phyloP scores from a whole-genome alignment of 2,329 filamentous ascomycete genomes.

The Ophioceras dolichostomum region DNA sequence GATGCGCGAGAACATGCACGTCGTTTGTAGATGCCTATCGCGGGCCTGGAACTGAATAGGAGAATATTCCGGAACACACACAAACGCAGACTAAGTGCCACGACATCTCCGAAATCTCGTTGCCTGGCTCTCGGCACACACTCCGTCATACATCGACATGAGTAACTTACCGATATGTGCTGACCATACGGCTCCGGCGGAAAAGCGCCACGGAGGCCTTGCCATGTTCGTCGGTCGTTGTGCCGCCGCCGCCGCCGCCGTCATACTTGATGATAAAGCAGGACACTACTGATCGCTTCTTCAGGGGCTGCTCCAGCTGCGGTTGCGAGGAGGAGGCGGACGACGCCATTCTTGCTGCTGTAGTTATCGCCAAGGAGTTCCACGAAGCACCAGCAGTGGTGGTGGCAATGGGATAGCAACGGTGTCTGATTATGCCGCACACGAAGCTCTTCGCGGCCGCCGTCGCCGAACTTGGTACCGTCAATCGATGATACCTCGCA shows the following conservation, averaged over 20 bases:
- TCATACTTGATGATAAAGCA: conserved; percentile 38
- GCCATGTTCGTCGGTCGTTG: conserved; percentile 15
- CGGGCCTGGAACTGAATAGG: too few relatives aligned
- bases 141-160: not conserved
- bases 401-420: not conserved
- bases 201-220: conserved; percentile 46
- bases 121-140: not conserved
- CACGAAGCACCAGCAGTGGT: not conserved
- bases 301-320: conserved; percentile 6
- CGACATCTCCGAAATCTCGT: too few relatives aligned
- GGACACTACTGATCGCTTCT: conserved; percentile 30
- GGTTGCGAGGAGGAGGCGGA: not conserved
- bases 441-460: too few relatives aligned
- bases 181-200: conserved; percentile 43
- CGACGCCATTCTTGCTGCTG: not conserved
- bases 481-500: too few relatives aligned
- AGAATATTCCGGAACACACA: too few relatives aligned
- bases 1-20: too few relatives aligned
- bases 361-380: too few relatives aligned
- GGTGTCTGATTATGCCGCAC: too few relatives aligned
- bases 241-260: conserved; percentile 4
- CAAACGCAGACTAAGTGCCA: too few relatives aligned
- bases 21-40: too few relatives aligned
- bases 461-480: too few relatives aligned
- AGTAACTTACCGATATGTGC: conserved; percentile 41